Base-by-base conservation (phyloP, 2,329 filamentous ascomycete species). In the Neopestalotiopsis sp. region DNA sequence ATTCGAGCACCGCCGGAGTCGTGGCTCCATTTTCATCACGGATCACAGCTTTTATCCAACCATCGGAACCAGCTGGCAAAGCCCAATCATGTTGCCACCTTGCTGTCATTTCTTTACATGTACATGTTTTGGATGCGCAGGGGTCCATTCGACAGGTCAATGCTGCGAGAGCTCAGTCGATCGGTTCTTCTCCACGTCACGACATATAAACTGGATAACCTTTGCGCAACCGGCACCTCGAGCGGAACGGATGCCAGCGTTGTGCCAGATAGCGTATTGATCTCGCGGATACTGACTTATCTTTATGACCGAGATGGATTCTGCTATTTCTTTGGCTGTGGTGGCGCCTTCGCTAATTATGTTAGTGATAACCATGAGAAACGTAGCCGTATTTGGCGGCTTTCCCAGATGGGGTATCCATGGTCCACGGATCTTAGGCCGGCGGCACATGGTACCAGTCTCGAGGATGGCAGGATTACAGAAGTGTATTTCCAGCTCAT, bases 261-360 rank as follows among this genome's bases (percentile, higher is more conserved):
- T 4, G 13, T 24, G 34, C n/a, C 61, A 63, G 61, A 63, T 30
- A 38, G 20, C 4, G 61, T 42, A 0, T 12, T 63, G 6, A 5
- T 63, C 13, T 63, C 61, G 14, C 61, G 61, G 3, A 63, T 63
- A n/a, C n/a, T 63, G 34, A 63, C 61, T 3, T 63, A 63, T 9
- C n/a, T 63, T 1, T 63, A 63, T 20, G 61, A 63, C 38, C 61
- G 61, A 38, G 61, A 63, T 34, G 61, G 61, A 2, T 63, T 63
- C 61, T 63, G 61, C 61, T 63, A 42, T n/a, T 63, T 63, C n/a
- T 63, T 63, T 42, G 61, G 61, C 34, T 63, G 61, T 32, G 61
- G 61, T 24, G 61, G 61, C n/a, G 61, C 61, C 10, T 42, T 63
- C 30, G 61, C 61, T 17, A 42, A n/a, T 34, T 63, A 63, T 24